Percentiles rank a stretch among this genome's conserved stretches.
These are phyloP conservation scores for Naumovozyma baii DNA, from an alignment of 805 yeast species.

Conservation along the genomic window DNA sequence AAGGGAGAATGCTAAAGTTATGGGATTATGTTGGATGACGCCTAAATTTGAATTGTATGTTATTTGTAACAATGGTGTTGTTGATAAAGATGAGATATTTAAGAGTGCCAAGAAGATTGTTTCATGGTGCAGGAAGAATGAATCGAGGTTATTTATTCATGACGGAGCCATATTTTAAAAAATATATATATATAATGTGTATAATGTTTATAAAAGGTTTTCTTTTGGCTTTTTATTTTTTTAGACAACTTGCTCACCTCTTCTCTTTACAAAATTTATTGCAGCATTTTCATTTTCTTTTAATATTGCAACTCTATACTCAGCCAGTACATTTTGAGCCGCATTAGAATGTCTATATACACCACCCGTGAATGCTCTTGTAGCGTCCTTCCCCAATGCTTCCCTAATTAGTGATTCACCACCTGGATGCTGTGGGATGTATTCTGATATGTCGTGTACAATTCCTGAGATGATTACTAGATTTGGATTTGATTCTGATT, in stretches of 20 bases:
- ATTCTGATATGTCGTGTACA: slow-evolving; percentile 63
- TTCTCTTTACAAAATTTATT: slow-evolving; percentile 34
- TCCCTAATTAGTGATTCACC: slow-evolving; percentile 65
- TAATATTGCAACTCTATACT: slow-evolving; percentile 74
- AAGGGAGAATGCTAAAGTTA: slow-evolving; percentile 17
- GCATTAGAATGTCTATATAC: slow-evolving; percentile 81
- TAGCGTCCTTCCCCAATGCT: slow-evolving; percentile 72
- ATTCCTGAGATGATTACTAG: slow-evolving; percentile 68
- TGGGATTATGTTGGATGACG: slow-evolving; percentile 46
- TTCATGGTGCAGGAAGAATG: slow-evolving; percentile 67
- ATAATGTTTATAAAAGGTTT: background rate
- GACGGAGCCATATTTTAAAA: slow-evolving; percentile 57
- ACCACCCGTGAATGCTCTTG: slow-evolving; percentile 77
- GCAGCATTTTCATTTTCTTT: slow-evolving; percentile 53
- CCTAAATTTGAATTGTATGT: slow-evolving; percentile 55
- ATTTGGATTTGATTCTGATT: slow-evolving; percentile 44
- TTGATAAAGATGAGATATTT: slow-evolving; percentile 45
- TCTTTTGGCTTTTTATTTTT: slow-evolving; percentile 8
- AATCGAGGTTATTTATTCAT: slow-evolving; percentile 59
- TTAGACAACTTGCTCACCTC: slow-evolving; percentile 28
- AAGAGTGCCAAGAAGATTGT: slow-evolving; percentile 55
- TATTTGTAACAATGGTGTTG: slow-evolving; percentile 43
- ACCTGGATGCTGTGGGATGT: slow-evolving; percentile 75
- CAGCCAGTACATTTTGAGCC: slow-evolving; percentile 72
- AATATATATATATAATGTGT: background rate